Evolutionary conservation across 2,329 filamentous ascomycete genomes (phyloP).

Genomic region (Diaporthe sp.): DNA sequence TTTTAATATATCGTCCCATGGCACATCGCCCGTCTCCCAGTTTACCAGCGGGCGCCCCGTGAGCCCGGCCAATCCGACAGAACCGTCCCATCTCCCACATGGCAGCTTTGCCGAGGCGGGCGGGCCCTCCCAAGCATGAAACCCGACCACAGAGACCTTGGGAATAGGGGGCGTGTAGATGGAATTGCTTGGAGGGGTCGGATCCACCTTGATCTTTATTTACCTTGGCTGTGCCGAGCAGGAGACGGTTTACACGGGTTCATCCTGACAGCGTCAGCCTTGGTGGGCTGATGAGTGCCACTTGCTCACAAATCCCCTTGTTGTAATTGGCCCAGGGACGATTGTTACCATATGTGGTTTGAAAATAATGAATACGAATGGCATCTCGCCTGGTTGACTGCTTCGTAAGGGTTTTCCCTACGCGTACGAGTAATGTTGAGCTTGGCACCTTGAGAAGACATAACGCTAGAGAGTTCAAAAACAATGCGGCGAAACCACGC

Average conservation of each 20-base stretch:
- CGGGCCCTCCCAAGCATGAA: background rate
- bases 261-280: constrained; percentile 10
- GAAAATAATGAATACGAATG: constrained; percentile 16
- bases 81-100: constrained; percentile 9
- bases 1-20: constrained; percentile 1
- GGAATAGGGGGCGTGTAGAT: background rate
- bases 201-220: constrained; percentile 5
- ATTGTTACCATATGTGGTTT: background rate
- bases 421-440: constrained; percentile 25
- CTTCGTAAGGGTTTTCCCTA: constrained; percentile 1
- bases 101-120: constrained; percentile 10
- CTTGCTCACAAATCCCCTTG: constrained; percentile 5
- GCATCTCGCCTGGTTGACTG: background rate
- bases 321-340: constrained; percentile 6
- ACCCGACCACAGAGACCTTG: background rate
- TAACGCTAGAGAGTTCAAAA: background rate
- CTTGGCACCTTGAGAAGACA: constrained; percentile 14
- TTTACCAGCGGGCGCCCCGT: constrained; percentile 5
- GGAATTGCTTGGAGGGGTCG: constrained; percentile 1
- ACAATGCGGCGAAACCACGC: background rate
- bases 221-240: constrained; percentile 6
- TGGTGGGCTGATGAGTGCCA: background rate
- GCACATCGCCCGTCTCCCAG: background rate
- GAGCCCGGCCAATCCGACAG: constrained; percentile 12
- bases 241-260: background rate